Conservation (phyloP, 345 rosid species). For the Tarenaya hassleriana region DNA sequence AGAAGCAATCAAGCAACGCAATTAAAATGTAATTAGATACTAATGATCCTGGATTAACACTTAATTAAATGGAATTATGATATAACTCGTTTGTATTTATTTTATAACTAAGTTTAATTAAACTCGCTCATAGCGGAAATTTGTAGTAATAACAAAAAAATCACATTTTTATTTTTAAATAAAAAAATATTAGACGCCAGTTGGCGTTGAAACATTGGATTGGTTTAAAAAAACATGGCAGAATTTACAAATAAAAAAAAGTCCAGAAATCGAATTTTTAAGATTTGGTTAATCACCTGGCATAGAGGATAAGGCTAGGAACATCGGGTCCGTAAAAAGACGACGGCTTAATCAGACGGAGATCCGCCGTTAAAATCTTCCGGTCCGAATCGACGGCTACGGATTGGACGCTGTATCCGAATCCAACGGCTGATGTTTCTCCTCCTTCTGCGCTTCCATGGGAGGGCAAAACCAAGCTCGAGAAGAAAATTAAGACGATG, state of each 20-base stretch:
- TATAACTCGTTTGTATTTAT: no score
- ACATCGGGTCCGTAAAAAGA: slow-evolving; percentile 46
- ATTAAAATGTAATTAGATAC: neutral
- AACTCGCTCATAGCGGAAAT: no score
- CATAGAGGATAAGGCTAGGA: slow-evolving; percentile 37
- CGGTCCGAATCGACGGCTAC: slow-evolving; percentile 27
- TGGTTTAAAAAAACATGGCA: slow-evolving; percentile 1
- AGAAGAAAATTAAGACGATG: slow-evolving; percentile 8
- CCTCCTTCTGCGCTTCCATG: slow-evolving; percentile 14
- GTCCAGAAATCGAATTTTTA: neutral
- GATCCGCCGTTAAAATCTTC: slow-evolving; percentile 36
- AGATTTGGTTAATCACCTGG: slow-evolving; percentile 28
- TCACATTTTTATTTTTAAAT: no score
- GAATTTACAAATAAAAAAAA: neutral
- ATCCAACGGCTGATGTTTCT: slow-evolving; percentile 30
- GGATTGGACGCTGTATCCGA: slow-evolving; percentile 45
- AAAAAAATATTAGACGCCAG: no score
- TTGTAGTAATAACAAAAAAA: no score
- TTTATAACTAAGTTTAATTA: no score
- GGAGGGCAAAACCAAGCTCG: slow-evolving; percentile 17
- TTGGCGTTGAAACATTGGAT: no score
- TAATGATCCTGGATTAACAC: no score
- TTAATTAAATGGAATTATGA: no score
- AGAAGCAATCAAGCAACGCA: neutral
- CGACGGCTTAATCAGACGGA: slow-evolving; percentile 37